Evolutionary conservation across 805 yeast species (phyloP), one percentile per base, ranked within the genome.

Genomic region (Kuraishia hungarica): DNA sequence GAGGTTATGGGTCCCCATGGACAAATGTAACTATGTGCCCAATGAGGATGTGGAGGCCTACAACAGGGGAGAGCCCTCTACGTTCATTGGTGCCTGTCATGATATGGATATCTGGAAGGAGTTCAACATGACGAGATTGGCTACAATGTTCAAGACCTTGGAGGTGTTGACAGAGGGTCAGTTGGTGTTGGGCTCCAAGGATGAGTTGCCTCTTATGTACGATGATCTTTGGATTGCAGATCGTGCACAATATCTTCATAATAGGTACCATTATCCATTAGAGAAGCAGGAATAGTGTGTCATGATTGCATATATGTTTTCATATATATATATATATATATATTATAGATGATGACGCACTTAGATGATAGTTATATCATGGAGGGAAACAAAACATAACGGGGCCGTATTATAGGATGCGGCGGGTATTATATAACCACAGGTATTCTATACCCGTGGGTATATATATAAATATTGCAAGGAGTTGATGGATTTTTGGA

Each of bases 11-110:
- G 72, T 71, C 29, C 71, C 69, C 49, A 65, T 62, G 24, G 63
- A 64, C 24, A 68, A 72, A 57, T 73, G 77, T 58, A 57, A 67
- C 1, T 73, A 73, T 52, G 71, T 73, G 35, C 77, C 76, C n/a
- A 64, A 65, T 39, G 76, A 72, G 58, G 77, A 72, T 54, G 67
- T 71, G 49, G 64, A 61, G 43, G 61, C 64, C 51, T 71, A 72
- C 56, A 67, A 66, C 52, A 61, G 61, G 47, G 71, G 71, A 17
- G 69, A 67, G 11, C 43, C 43, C 3, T 62, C 69, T 17, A 67
- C 67, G 21, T 72, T 68, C 58, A 71, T 73, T 50, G 77, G 77
- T 11, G 74, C 74, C 39, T 73, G 77, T 61, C 77, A 72, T 58
- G 75, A 72, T 55, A 59, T 61, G 28, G 53, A 64, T 19, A 70